A percentile compares a stretch with the other conserved stretches of the same genome.
Conservation (phyloP, 2,329 filamentous ascomycete species). For the Beauveria australis region DNA sequence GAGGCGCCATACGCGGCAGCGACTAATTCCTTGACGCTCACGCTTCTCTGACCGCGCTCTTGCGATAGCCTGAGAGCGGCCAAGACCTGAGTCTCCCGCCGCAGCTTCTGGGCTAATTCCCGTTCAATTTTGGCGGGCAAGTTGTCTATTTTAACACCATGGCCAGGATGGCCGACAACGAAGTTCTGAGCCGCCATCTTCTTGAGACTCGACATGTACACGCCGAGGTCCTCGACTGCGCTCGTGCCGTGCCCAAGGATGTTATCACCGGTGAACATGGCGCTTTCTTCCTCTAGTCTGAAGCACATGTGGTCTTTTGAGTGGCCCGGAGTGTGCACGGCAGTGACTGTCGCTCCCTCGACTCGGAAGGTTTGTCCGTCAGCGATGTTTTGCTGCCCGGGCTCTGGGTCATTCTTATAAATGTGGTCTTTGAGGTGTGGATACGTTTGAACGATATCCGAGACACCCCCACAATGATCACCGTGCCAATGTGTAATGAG, state of each 20-base stretch:
- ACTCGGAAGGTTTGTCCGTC: slow-evolving; percentile 44
- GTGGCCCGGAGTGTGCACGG: slow-evolving; percentile 61
- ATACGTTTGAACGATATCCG: slow-evolving; percentile 39
- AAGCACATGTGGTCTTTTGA: slow-evolving; percentile 62
- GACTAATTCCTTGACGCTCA: slow-evolving; percentile 35
- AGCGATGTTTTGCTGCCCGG: slow-evolving; percentile 28
- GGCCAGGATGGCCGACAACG: slow-evolving; percentile 49
- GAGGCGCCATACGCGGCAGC: slow-evolving; percentile 31
- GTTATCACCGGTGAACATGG: slow-evolving; percentile 68
- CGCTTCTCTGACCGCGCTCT: slow-evolving; percentile 20
- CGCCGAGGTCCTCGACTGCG: slow-evolving; percentile 60
- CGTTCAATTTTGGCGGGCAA: slow-evolving; percentile 10
- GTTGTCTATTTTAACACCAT: slow-evolving; percentile 54
- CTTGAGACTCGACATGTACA: slow-evolving; percentile 53
- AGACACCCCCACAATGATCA: slow-evolving; percentile 61
- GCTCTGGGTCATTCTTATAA: slow-evolving; percentile 48
- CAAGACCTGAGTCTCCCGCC: slow-evolving; percentile 23
- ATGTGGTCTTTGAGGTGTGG: slow-evolving; percentile 24
- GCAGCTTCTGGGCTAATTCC: background rate
- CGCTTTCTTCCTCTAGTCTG: slow-evolving; percentile 53
- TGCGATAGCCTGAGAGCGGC: slow-evolving; percentile 22
- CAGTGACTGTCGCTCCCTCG: slow-evolving; percentile 49
- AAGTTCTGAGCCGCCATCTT: slow-evolving; percentile 48
- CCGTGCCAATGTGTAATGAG: slow-evolving; percentile 67
- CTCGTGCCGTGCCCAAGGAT: slow-evolving; percentile 66